Percentiles rank a stretch among this genome's conserved stretches.
Conservation (phyloP, 148 eudicot species). For the Chenopodium album region DNA sequence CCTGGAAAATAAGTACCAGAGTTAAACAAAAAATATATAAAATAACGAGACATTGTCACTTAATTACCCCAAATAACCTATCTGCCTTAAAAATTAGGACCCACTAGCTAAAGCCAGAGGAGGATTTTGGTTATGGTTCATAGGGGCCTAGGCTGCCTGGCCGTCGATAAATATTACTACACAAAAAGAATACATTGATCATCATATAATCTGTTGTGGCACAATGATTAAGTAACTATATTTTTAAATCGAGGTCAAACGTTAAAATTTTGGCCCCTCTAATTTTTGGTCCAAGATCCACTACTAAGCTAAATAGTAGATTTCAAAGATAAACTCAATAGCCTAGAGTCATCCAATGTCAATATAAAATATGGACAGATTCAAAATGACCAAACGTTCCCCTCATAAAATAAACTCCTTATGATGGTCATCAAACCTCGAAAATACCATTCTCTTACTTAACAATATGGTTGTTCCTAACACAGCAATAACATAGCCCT, state of each 20-base stretch:
- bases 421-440: background rate
- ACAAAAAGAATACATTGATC: too few species aligned
- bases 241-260: too few species aligned
- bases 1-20: slow-evolving; percentile 38
- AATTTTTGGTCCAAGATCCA: too few species aligned
- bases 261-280: too few species aligned
- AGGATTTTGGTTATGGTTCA: too few species aligned
- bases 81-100: background rate
- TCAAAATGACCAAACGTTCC: background rate
- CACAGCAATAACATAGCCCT: background rate
- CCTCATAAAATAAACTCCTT: too few species aligned
- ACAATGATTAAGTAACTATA: too few species aligned
- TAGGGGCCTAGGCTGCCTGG: too few species aligned
- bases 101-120: background rate
- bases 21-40: background rate
- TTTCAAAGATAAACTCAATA: background rate
- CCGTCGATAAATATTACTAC: too few species aligned
- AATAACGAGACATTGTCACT: background rate
- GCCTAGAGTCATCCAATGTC: background rate
- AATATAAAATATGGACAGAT: background rate
- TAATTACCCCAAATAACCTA: background rate
- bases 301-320: background rate
- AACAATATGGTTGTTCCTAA: background rate
- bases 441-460: background rate
- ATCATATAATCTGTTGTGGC: too few species aligned